Evolutionary conservation across 2,329 filamentous ascomycete genomes (phyloP).

Genomic region (Phialocephala subalpina): DNA sequence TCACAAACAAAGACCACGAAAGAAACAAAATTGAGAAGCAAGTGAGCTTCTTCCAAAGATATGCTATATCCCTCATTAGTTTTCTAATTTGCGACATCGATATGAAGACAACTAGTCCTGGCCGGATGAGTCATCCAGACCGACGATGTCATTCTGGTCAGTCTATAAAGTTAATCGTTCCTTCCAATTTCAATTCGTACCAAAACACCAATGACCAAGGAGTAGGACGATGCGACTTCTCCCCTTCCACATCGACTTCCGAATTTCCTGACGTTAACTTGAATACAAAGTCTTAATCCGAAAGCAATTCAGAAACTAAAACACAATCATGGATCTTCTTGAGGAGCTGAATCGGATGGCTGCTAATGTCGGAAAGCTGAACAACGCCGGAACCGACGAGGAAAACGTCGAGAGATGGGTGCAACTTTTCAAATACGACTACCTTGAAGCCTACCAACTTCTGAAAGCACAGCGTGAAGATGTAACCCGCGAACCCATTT

Average conservation of each 20-base stretch:
- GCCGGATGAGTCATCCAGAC: neutral
- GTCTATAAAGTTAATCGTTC: neutral
- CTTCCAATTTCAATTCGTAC: neutral
- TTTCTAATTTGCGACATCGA: neutral
- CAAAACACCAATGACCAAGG: neutral
- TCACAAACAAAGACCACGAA: too few relatives aligned
- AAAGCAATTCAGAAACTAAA: too few relatives aligned
- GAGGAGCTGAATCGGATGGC: conserved; percentile 29
- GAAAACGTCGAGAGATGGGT: conserved; percentile 20
- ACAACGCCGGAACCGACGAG: conserved; percentile 8
- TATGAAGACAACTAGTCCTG: neutral
- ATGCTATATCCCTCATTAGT: neutral
- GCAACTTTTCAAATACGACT: conserved; percentile 21
- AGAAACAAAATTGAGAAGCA: too few relatives aligned
- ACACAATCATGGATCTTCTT: neutral
- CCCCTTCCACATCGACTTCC: neutral
- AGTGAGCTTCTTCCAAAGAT: too few relatives aligned
- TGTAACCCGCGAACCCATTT: conserved; percentile 20
- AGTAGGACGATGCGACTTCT: neutral
- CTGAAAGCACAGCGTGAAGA: conserved; percentile 22
- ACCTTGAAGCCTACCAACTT: conserved; percentile 18
- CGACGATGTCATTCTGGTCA: neutral
- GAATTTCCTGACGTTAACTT: neutral
- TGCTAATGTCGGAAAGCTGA: conserved; percentile 5
- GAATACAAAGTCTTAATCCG: too few relatives aligned